Conservation (phyloP, 2,329 filamentous ascomycete genomes). For the Alternaria alternata region DNA sequence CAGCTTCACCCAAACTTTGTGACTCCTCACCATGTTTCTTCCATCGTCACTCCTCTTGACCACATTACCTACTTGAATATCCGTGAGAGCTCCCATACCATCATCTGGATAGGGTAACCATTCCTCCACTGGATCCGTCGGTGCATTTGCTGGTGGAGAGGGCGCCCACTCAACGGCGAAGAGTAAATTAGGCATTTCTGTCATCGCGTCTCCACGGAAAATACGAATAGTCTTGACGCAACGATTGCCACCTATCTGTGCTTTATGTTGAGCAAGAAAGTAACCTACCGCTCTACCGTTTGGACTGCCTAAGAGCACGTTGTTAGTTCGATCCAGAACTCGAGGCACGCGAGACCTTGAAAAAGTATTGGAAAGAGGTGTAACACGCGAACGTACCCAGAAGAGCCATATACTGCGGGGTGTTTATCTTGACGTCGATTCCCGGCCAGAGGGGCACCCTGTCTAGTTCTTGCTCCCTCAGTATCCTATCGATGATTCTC, state of each 20-base stretch:
- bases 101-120: neutral
- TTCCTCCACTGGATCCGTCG: neutral
- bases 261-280: conserved; percentile 12
- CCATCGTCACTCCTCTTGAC: conserved; percentile 6
- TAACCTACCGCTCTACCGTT: conserved; percentile 1
- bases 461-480: neutral
- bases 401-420: conserved; percentile 2
- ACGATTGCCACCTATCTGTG: neutral
- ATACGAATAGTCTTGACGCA: neutral
- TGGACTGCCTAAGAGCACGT: neutral
- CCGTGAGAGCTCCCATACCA: neutral
- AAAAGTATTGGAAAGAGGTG: no score
- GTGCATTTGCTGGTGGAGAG: neutral
- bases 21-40: conserved; percentile 11
- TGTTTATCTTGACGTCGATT: neutral
- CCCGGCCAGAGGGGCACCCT: conserved; percentile 2
- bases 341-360: neutral
- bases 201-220: no score
- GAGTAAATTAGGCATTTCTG: neutral
- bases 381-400: neutral
- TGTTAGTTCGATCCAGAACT: neutral
- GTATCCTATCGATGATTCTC: neutral
- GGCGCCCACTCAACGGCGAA: conserved; percentile 1
- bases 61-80: neutral
- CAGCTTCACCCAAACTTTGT: neutral